A percentile compares a stretch with the other conserved stretches of the same genome.
phyloP scores from a whole-genome alignment of 805 yeast species.

The Metschnikowia lachancei region DNA sequence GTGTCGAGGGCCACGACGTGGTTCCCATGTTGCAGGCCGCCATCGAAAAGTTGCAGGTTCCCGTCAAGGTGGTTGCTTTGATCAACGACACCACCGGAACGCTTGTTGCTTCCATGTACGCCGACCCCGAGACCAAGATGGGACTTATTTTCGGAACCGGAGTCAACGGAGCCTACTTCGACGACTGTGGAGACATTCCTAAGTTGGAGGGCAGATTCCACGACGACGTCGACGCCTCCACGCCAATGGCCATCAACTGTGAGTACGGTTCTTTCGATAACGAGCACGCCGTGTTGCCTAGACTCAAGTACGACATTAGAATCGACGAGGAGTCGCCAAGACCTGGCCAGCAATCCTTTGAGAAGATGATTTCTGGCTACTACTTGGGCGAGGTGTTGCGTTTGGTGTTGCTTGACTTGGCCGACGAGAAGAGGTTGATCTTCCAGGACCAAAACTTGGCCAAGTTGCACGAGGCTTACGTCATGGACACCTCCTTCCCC shows the following conservation, averaged over 20 bases:
- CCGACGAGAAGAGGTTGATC: constrained; percentile 55
- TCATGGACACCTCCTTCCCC: constrained; percentile 87
- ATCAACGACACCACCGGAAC: constrained; percentile 98
- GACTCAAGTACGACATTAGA: constrained; percentile 80
- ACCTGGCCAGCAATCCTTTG: constrained; percentile 94
- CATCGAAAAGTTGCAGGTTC: constrained; percentile 59
- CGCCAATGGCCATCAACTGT: constrained; percentile 94
- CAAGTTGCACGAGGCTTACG: constrained; percentile 59
- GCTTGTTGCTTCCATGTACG: constrained; percentile 88
- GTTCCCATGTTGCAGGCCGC: constrained; percentile 87
- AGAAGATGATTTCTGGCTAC: constrained; percentile 96
- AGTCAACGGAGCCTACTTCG: constrained; percentile 95
- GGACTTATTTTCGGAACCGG: constrained; percentile 98
- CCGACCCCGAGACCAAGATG: constrained; percentile 85
- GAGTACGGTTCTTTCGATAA: constrained; percentile 98
- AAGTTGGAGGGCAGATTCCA: constrained; percentile 73
- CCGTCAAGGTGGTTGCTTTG: constrained; percentile 84
- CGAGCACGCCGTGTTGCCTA: constrained; percentile 78
- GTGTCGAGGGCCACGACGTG: constrained; percentile 92
- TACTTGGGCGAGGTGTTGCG: constrained; percentile 91
- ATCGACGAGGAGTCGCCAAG: constrained; percentile 88
- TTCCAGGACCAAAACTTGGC: constrained; percentile 69
- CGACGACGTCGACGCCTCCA: constrained; percentile 57
- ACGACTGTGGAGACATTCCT: constrained; percentile 65
- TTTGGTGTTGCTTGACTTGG: constrained; percentile 70